Evolutionary conservation across 257 asterid species (phyloP), one percentile per base, ranked within the genome.

Genomic region (Gentiana straminea): DNA sequence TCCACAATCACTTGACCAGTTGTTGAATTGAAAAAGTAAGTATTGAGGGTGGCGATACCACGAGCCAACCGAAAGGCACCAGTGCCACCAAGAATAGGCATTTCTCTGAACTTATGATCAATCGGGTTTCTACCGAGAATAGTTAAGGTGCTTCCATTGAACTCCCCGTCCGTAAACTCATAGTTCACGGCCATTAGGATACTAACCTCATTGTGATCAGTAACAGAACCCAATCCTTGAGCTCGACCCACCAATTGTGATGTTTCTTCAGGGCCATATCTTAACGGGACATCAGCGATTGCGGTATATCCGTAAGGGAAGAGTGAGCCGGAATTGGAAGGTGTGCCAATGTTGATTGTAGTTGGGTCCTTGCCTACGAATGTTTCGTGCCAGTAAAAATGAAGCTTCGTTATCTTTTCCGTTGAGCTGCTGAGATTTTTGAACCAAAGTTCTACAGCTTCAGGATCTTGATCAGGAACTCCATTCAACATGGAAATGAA

Each of bases 41-140:
- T 70, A 7, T 38, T 67, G 0, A 70, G 61, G 2, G 62, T 65
- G 32, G 63, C 83, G 4, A 71, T 4, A 1, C 86, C 86, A 7
- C 77, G 66, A 1, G 84, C 78, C 9, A 76, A 68, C 35, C 86
- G 64, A 64, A 82, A 82, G n/a, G 37, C 74, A 12, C 90, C 90
- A 2, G 83, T 59, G 35, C 90, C 90, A 7, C 86, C 90, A 3
- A 74, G 63, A 1, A 82, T 70, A 2, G 81, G 69, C 70, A 82
- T 36, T 70, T 82, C 90, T 0, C 80, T 64, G 15, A 57, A 62
- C 67, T 62, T 59, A 1, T 49, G 43, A 36, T 53, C 35, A 3
- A 72, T 36, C 0, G 84, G 67, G 9, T 70, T 72, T 10, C 73
- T 67, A 3, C 78, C 84, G 0, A 72, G 54, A n/a, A 80, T 38